These are phyloP conservation scores for Voacanga thouarsii DNA, from an alignment of 257 asterid genomes.

Conservation along the genomic window DNA sequence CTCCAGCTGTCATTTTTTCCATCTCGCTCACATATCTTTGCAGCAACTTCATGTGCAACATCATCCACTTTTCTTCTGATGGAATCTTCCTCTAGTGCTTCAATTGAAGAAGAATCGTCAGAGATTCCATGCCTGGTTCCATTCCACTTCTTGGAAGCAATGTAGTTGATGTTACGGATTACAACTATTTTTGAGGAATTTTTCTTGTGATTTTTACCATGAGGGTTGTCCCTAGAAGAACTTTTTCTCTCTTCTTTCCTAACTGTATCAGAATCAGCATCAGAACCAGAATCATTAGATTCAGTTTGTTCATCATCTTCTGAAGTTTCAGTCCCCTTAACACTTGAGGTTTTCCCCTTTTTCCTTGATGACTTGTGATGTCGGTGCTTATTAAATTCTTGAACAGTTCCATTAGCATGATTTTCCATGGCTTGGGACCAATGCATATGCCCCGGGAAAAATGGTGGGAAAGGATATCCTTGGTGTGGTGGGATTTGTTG, in stretches of 20 bases:
- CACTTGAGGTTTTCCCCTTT: slow-evolving; percentile 41
- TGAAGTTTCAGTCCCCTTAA: slow-evolving; percentile 39
- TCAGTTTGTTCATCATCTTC: slow-evolving; percentile 59
- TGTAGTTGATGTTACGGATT: slow-evolving; percentile 81
- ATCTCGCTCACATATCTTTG: slow-evolving; percentile 32
- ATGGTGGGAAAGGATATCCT: slow-evolving; percentile 55
- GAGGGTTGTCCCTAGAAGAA: slow-evolving; percentile 38
- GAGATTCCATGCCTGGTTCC: slow-evolving; percentile 50
- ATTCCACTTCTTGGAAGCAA: slow-evolving; percentile 58
- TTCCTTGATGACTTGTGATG: slow-evolving; percentile 36
- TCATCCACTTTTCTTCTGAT: slow-evolving; percentile 58
- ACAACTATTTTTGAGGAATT: slow-evolving; percentile 72
- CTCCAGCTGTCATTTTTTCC: slow-evolving; percentile 49
- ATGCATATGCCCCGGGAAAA: slow-evolving; percentile 58
- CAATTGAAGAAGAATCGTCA: slow-evolving; percentile 47
- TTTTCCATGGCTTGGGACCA: slow-evolving; percentile 40
- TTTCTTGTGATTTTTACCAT: slow-evolving; percentile 48
- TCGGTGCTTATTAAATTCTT: slow-evolving; percentile 28
- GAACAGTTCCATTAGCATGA: slow-evolving; percentile 30
- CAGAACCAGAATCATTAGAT: slow-evolving; percentile 45
- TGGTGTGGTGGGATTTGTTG: slow-evolving; percentile 49
- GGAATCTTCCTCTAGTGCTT: slow-evolving; percentile 50
- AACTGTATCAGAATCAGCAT: slow-evolving; percentile 36
- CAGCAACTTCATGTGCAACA: slow-evolving; percentile 15
- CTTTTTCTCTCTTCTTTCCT: slow-evolving; percentile 37